Base-by-base conservation (phyloP, 768 basidiomycete genomes). In the Mycena haematopus region DNA sequence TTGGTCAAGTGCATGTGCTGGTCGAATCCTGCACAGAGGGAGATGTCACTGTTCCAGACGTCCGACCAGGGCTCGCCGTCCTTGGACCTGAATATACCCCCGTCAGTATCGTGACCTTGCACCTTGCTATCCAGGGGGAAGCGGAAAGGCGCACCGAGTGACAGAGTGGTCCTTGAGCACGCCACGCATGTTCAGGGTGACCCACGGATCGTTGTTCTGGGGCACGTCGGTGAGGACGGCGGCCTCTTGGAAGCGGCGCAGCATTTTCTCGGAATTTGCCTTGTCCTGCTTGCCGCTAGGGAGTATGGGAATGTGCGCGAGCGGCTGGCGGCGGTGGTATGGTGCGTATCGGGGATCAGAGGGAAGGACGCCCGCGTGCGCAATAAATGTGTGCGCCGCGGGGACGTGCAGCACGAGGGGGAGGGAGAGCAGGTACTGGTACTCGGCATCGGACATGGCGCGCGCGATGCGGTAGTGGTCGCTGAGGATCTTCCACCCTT, bases 291-390 rank as follows among this genome's bases (percentile, higher is more conserved):
- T 51, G 27, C 58, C 27, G n/a, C 44, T 42, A 6, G 75, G 72
- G 0, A 80, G 69, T 0, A 62, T 58, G 10, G 90, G 90, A n/a
- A 83, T 71, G 55, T 81, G 84, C 2, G 91, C 84, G 19, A 96
- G 82, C 3, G 94, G 94, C 70, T 96, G 94, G 13, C 75, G 78
- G 25, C 76, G 74, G 67, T 86, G 78, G 24, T 77, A 78, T 19
- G 77, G 72, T 29, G 83, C 71, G 63, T 79, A 83, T 1, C 73
- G 76, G 2, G 93, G 89, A 70, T 96, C 86, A 6, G 80, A 82
- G 0, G 94, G 82, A 2, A 98, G 81, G 21, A 96, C 69, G 7
- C 96, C 96, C 1, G 87, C 95, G 67, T 97, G 95, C 1, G 89
- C 92, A 50, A 96, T 80, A 76, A 87, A 88, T 0, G 87, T 75